phyloP scores from a whole-genome alignment of 192 early-diverging fungal genomes.

The Phycomyces nitens region DNA sequence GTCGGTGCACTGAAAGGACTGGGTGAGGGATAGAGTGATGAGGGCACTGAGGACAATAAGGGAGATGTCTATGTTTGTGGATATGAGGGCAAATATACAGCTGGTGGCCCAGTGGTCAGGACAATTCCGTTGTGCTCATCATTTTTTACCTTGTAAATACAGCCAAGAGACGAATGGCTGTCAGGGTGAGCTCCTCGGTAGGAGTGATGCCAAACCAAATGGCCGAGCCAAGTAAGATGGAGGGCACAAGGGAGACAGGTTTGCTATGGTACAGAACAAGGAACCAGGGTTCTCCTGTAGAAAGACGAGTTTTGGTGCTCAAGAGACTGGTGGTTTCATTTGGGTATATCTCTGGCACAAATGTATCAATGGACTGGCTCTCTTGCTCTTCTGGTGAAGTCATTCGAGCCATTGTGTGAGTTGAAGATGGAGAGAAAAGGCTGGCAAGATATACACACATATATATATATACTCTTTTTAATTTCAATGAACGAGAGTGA shows the following conservation, averaged over 20 bases:
- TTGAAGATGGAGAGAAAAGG: too few relatives aligned
- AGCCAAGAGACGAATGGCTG: conserved; percentile 34
- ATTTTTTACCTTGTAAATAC: conserved; percentile 33
- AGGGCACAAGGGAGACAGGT: conserved; percentile 6
- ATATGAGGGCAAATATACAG: conserved; percentile 52
- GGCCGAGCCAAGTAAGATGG: conserved; percentile 16
- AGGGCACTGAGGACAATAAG: conserved; percentile 52
- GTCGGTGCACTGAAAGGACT: conserved; percentile 55
- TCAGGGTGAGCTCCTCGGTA: conserved; percentile 21
- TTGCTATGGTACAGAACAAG: background rate
- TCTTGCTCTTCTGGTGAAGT: too few relatives aligned
- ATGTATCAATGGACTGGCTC: too few relatives aligned
- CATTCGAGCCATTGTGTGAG: too few relatives aligned
- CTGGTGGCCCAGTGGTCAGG: conserved; percentile 16
- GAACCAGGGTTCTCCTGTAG: background rate
- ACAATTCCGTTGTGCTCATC: background rate
- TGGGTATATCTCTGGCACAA: too few relatives aligned
- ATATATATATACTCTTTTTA: too few relatives aligned
- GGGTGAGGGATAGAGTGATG: conserved; percentile 51
- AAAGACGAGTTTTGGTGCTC: background rate
- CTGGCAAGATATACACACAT: too few relatives aligned
- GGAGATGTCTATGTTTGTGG: conserved; percentile 49
- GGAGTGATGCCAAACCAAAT: conserved; percentile 35
- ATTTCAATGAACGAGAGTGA: too few relatives aligned
- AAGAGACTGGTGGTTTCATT: too few relatives aligned